Evolutionary conservation across 495 filamentous ascomycete genomes (phyloP).

Genomic region (Penicillium nucicola): DNA sequence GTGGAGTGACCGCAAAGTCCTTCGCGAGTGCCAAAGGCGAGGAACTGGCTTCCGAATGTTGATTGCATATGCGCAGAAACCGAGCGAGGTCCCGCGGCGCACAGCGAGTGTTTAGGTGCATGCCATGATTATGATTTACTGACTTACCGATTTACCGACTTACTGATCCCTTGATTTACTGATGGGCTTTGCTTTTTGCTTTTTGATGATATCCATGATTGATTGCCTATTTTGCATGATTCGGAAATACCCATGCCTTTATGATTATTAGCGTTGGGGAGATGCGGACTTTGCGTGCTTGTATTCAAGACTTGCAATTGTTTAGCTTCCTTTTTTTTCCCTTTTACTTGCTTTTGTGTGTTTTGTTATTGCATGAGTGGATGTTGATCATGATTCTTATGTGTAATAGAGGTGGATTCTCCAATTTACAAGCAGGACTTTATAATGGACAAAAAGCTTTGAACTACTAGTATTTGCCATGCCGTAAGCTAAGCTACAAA

Average conservation of each 20-base stretch:
- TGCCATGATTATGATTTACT: background rate
- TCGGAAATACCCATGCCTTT: slow-evolving; percentile 5
- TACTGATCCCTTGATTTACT: background rate
- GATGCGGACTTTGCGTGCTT: background rate
- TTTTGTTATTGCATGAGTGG: background rate
- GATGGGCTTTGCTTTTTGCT: background rate
- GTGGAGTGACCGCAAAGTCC: slow-evolving; percentile 71
- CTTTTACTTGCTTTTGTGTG: background rate
- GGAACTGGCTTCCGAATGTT: slow-evolving; percentile 85
- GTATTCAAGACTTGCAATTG: background rate
- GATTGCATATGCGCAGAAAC: slow-evolving; percentile 89
- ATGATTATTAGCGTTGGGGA: background rate
- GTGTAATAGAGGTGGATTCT: background rate
- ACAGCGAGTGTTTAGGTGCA: slow-evolving; percentile 51
- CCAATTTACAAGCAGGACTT: slow-evolving; percentile 10
- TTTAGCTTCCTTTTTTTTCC: background rate
- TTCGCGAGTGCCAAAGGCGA: slow-evolving; percentile 82
- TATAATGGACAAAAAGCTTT: background rate
- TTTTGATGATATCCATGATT: slow-evolving; percentile 5
- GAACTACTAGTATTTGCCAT: background rate
- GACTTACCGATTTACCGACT: too few species aligned
- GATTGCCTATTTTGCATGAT: background rate
- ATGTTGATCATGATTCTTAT: slow-evolving; percentile 3
- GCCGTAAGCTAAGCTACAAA: too few species aligned
- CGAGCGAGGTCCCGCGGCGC: slow-evolving; percentile 52